These are phyloP conservation scores for Cladosporium velox DNA, from an alignment of 2,329 filamentous ascomycete genomes.

Conservation along the genomic window DNA sequence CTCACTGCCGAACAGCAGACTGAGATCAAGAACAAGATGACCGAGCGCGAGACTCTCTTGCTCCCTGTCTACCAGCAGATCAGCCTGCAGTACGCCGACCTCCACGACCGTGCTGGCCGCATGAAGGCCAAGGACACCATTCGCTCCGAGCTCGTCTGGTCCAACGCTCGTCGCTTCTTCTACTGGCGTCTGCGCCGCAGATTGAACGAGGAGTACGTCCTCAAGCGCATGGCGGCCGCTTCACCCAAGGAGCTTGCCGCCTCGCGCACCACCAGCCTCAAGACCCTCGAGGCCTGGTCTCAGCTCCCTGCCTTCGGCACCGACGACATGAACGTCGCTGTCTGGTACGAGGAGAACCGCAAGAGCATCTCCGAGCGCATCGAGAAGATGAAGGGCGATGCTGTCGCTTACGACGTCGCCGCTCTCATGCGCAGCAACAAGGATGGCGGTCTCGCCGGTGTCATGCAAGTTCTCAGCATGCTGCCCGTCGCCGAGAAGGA, in stretches of 20 bases:
- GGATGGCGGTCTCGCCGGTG: conserved; percentile 75
- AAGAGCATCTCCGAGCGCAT: conserved; percentile 81
- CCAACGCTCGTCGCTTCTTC: conserved; percentile 92
- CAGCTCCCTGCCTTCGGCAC: conserved; percentile 73
- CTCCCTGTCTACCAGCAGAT: conserved; percentile 94
- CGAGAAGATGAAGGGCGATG: conserved; percentile 77
- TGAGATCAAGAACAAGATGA: conserved; percentile 81
- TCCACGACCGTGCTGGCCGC: conserved; percentile 93
- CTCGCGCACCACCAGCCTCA: conserved; percentile 58
- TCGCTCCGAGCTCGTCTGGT: conserved; percentile 80
- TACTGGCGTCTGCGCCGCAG: conserved; percentile 98
- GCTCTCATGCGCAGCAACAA: conserved; percentile 66
- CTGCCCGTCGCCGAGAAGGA: conserved; percentile 89
- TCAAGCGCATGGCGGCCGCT: conserved; percentile 74
- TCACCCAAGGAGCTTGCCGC: conserved; percentile 48
- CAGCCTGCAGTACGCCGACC: conserved; percentile 92
- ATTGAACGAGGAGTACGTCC: conserved; percentile 94
- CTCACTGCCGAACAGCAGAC: conserved; percentile 74
- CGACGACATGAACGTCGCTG: conserved; percentile 79
- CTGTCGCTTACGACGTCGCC: conserved; percentile 69
- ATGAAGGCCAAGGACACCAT: conserved; percentile 98
- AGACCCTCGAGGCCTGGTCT: conserved; percentile 80
- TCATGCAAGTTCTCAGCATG: conserved; percentile 81
- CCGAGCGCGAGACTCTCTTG: conserved; percentile 79
- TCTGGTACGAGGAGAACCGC: conserved; percentile 96